Evolutionary conservation across 164 flowering plant species (phyloP).

Genomic region (Stephania japonica): DNA sequence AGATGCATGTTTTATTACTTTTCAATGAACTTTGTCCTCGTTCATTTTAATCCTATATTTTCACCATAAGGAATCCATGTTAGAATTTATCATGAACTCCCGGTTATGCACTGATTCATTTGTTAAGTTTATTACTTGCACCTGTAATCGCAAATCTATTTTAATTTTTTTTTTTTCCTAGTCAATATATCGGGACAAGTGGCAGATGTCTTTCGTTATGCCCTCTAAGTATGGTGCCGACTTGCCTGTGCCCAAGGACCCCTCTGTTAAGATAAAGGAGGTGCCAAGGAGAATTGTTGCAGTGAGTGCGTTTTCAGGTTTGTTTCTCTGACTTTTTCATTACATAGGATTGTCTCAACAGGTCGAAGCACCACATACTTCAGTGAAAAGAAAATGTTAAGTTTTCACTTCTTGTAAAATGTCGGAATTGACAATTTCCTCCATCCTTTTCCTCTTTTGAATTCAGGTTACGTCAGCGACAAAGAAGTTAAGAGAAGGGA

Average conservation of each 20-base stretch:
- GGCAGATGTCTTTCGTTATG: constrained; percentile 96
- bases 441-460: not conserved
- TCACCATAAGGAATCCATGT: not conserved
- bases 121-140: not conserved
- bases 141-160: constrained; percentile 3
- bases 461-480: constrained; percentile 71
- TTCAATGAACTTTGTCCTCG: not conserved
- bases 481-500: constrained; percentile 66
- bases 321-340: not conserved
- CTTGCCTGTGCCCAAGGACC: constrained; percentile 72
- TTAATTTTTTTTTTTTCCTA: constrained; percentile 11
- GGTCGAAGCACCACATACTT: not conserved
- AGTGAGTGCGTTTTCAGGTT: constrained; percentile 87
- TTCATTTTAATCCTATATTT: not conserved
- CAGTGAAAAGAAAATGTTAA: not conserved
- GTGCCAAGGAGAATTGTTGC: constrained; percentile 66
- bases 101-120: not conserved
- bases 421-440: not conserved
- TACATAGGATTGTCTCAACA: not conserved
- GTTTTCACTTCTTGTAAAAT: not conserved
- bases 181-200: constrained; percentile 46
- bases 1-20: not conserved
- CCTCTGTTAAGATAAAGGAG: constrained; percentile 61
- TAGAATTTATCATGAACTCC: not conserved
- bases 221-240: constrained; percentile 86